Evolutionary conservation across 768 basidiomycete genomes (phyloP).

Genomic region (Amanita thiersii): DNA sequence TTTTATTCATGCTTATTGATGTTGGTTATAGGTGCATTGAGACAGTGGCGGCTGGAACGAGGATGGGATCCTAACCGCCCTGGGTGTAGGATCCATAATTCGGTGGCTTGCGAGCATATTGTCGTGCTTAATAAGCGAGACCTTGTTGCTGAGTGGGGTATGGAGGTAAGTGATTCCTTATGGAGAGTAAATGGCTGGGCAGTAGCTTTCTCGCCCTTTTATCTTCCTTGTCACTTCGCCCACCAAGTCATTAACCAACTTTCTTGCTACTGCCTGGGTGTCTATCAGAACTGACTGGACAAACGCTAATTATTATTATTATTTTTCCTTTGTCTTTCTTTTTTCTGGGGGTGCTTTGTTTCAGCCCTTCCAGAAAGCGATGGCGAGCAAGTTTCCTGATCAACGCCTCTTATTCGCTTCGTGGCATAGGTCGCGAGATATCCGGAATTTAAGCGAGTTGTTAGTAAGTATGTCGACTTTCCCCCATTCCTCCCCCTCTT

Average conservation of each 20-base stretch:
- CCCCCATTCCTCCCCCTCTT: conserved; percentile 9
- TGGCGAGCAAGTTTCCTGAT: conserved; percentile 63
- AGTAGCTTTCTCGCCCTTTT: not conserved
- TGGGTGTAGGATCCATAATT: conserved; percentile 27
- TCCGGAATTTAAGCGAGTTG: conserved; percentile 53
- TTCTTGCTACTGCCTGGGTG: too few relatives aligned
- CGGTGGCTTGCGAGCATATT: conserved; percentile 66
- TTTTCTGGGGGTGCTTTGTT: not conserved
- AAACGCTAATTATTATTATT: too few relatives aligned
- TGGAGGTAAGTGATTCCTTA: conserved; percentile 69
- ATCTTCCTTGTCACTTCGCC: not conserved
- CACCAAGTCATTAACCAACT: too few relatives aligned
- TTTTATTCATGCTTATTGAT: too few relatives aligned
- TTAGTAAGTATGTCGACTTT: conserved; percentile 59
- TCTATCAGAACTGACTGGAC: too few relatives aligned
- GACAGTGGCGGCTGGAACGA: conserved; percentile 62
- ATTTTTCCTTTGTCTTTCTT: not conserved
- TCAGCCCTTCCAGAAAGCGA: conserved; percentile 69
- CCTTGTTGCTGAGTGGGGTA: conserved; percentile 81
- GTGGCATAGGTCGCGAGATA: conserved; percentile 58
- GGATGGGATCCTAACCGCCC: conserved; percentile 44
- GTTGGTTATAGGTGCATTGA: conserved; percentile 42
- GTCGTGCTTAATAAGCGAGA: conserved; percentile 93
- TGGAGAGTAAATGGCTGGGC: not conserved
- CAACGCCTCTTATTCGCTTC: conserved; percentile 67